These are phyloP conservation scores for Stylosanthes scabra DNA, from an alignment of 331 rosid genomes.

Conservation along the genomic window DNA sequence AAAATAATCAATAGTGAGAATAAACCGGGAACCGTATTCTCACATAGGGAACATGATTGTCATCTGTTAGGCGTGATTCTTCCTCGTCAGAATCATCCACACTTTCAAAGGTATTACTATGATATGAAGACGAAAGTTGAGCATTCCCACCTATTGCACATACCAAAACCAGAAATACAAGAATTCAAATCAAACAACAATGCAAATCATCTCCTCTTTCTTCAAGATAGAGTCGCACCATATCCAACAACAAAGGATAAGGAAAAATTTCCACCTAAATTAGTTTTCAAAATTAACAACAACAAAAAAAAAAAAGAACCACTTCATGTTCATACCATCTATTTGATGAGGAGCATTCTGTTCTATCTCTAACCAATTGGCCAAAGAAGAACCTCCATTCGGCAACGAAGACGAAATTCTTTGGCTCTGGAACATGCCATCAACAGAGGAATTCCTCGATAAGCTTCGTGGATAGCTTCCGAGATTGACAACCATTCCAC, in stretches of 20 bases:
- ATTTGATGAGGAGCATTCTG: constrained; percentile 42
- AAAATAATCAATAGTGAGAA: background rate
- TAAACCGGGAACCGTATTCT: constrained; percentile 34
- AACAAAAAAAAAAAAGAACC: background rate
- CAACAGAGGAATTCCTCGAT: constrained; percentile 54
- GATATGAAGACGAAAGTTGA: constrained; percentile 49
- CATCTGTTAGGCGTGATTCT: constrained; percentile 55
- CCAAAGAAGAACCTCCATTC: constrained; percentile 52
- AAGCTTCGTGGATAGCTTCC: constrained; percentile 36
- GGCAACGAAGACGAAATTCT: constrained; percentile 72
- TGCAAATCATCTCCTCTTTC: background rate
- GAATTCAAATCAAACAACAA: background rate
- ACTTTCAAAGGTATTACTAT: constrained; percentile 54
- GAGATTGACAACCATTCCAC: constrained; percentile 20
- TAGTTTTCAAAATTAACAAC: constrained; percentile 1
- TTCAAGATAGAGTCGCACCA: background rate
- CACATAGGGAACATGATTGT: constrained; percentile 44
- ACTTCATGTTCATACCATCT: constrained; percentile 35
- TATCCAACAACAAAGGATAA: background rate
- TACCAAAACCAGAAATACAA: constrained; percentile 17
- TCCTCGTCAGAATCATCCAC: constrained; percentile 80
- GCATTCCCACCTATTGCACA: constrained; percentile 48
- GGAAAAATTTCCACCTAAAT: background rate
- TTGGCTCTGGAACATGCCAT: constrained; percentile 40
- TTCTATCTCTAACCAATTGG: constrained; percentile 48